Evolutionary conservation across 2,329 filamentous ascomycete species (phyloP), one percentile per base, ranked within the genome.

Genomic region (Clarireedia sp.): DNA sequence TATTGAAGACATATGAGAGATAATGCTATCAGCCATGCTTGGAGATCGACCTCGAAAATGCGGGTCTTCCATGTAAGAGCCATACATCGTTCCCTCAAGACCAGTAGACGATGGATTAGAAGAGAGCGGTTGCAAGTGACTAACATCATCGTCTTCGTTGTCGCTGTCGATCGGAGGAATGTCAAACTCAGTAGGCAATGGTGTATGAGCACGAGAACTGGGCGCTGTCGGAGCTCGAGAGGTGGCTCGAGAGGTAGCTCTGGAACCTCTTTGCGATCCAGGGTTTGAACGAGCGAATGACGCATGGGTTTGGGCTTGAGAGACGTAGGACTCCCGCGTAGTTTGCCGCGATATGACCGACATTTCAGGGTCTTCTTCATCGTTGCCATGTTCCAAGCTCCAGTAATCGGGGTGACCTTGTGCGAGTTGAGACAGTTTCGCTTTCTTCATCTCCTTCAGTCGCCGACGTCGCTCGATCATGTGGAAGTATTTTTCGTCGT

Each of bases 321-420:
- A 45, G n/a, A 36, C 17, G 14, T 38, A 47, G 6, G 66, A 68
- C n/a, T 65, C 63, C 24, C 63, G 60, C 1, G 67, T 69, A 2
- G 48, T 51, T 23, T 62, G 57, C 23, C 63, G 62, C 23, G 66
- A 64, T 21, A 69, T 45, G 6, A 55, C 48, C 8, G 50, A 24
- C 26, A 48, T 70, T 51, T 75, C 75, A 46, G 36, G 63, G 59
- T 67, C 66, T 3, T 83, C 80, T 23, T 80, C 78, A 33, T 76
- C 76, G 38, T 75, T 82, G 47, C 87, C 89, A 67, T 90, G 83
- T 66, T 96, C 89, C 58, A 91, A 78, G 72, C 90, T 96, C 90
- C 90, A 96, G 45, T 81, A 82, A 47, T 87, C 82, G 29, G 82
- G 78, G 1, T 78, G 77, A 1, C 73, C 68, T 56, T 72, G 65